phyloP scores from a whole-genome alignment of 208 protist genomes.

The Crithidia brevicula region DNA sequence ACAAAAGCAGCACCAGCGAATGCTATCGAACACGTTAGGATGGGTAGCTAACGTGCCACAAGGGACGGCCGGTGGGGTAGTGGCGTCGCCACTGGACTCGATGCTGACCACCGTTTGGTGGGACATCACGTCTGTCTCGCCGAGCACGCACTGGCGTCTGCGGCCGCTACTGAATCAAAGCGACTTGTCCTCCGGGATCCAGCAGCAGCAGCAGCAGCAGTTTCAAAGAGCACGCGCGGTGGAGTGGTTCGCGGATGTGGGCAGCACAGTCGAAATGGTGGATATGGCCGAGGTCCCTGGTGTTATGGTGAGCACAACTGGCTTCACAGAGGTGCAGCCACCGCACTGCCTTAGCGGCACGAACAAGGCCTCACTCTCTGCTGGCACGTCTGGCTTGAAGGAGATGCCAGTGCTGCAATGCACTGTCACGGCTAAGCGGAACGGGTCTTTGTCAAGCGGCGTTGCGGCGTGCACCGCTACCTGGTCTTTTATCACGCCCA shows the following conservation, averaged over 20 bases:
- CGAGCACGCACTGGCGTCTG: constrained; percentile 69
- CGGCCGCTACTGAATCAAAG: constrained; percentile 11
- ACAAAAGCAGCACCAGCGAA: background rate
- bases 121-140: constrained; percentile 34
- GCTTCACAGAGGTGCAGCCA: constrained; percentile 53
- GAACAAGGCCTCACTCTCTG: background rate
- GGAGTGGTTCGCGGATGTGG: constrained; percentile 56
- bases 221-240: constrained; percentile 19
- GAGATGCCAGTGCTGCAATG: constrained; percentile 26
- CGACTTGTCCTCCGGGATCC: too few species aligned
- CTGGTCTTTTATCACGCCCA: constrained; percentile 28
- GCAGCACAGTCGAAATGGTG: constrained; percentile 22
- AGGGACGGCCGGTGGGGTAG: background rate
- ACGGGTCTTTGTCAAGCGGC: background rate
- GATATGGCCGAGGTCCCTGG: constrained; percentile 32
- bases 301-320: constrained; percentile 31
- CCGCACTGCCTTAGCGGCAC: constrained; percentile 23
- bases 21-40: constrained; percentile 2
- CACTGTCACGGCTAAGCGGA: background rate
- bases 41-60: background rate
- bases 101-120: constrained; percentile 27
- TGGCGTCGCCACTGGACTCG: background rate
- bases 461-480: constrained; percentile 6
- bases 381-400: background rate
- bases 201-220: background rate